phyloP scores from a whole-genome alignment of 805 yeast species.

The Millerozyma miso region DNA sequence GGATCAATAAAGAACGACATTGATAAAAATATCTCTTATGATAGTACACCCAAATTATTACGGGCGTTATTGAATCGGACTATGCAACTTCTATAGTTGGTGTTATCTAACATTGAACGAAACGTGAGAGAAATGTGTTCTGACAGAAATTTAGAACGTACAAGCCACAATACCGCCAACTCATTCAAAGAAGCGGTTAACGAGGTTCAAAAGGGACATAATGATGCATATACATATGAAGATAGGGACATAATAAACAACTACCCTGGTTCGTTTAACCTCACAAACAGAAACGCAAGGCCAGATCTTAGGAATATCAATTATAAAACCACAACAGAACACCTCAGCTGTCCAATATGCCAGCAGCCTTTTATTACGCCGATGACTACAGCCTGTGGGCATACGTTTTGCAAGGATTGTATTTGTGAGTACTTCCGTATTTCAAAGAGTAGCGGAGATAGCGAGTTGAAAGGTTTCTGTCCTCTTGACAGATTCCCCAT shows the following conservation, averaged over 20 bases:
- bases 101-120: neutral
- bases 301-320: constrained; percentile 29
- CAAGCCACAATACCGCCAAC: too few species aligned
- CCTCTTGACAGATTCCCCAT: constrained; percentile 60
- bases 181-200: neutral
- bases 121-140: too few species aligned
- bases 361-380: constrained; percentile 61
- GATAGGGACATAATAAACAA: constrained; percentile 6
- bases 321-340: constrained; percentile 28
- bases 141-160: too few species aligned
- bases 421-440: constrained; percentile 42
- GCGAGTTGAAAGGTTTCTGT: constrained; percentile 32
- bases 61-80: too few species aligned
- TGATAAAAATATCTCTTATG: too few species aligned
- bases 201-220: neutral
- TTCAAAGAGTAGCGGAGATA: constrained; percentile 19
- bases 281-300: constrained; percentile 8
- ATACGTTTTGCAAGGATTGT: constrained; percentile 60
- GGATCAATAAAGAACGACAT: too few species aligned
- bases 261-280: constrained; percentile 13
- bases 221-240: neutral
- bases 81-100: too few species aligned
- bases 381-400: constrained; percentile 61
- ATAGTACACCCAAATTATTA: too few species aligned
- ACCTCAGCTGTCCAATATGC: constrained; percentile 58